phyloP scores from a whole-genome alignment of 1,284 basidiomycete genomes.

The Thelephora terrestris region DNA sequence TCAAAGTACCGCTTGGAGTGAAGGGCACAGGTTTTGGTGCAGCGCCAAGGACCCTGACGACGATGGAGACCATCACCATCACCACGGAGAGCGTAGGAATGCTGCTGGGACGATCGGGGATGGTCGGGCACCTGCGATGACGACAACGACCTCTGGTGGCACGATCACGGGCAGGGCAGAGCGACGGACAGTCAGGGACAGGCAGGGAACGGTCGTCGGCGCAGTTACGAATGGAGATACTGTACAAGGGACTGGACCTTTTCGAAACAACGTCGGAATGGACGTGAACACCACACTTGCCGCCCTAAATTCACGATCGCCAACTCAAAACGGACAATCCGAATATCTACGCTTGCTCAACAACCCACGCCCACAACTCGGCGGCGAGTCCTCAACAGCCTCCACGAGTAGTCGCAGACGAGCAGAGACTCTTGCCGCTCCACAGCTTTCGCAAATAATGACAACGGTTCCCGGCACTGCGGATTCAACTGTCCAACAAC shows the following conservation, averaged over 20 bases:
- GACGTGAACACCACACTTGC: constrained; percentile 5
- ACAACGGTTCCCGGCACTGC: background rate
- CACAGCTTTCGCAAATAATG: background rate
- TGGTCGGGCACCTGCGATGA: background rate
- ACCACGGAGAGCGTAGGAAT: constrained; percentile 6
- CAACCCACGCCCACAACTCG: constrained; percentile 1
- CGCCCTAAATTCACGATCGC: constrained; percentile 3
- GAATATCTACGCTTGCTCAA: background rate
- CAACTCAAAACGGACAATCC: background rate
- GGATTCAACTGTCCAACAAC: background rate
- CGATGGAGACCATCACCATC: constrained; percentile 27
- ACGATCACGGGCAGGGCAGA: constrained; percentile 5
- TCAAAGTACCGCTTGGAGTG: constrained; percentile 94
- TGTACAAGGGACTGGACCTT: background rate
- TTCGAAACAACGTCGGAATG: background rate
- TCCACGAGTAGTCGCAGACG: background rate
- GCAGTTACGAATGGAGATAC: background rate
- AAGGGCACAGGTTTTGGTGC: constrained; percentile 91
- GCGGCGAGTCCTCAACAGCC: background rate
- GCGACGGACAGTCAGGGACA: constrained; percentile 6
- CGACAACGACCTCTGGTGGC: background rate
- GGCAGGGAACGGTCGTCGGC: background rate
- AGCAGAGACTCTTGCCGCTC: background rate
- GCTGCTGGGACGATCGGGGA: constrained; percentile 3
- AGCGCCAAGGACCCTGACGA: constrained; percentile 68